Evolutionary conservation across 2,329 filamentous ascomycete species (phyloP).

Genomic region (Hypoxylon sp.): DNA sequence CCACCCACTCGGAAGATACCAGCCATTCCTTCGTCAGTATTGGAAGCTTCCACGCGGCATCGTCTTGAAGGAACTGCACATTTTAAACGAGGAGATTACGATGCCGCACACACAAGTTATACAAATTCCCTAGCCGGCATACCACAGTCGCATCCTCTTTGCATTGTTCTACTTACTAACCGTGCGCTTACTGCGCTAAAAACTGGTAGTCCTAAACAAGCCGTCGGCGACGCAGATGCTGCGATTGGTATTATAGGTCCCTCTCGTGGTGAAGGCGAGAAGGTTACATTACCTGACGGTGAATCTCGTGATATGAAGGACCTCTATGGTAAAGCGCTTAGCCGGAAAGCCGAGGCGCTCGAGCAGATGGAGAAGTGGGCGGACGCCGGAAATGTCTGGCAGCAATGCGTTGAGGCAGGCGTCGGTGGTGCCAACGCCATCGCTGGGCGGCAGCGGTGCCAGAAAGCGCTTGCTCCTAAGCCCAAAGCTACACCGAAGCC

Average conservation of each 20-base stretch:
- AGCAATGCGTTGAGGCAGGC: constrained; percentile 83
- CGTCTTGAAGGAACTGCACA: constrained; percentile 86
- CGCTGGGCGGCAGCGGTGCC: constrained; percentile 89
- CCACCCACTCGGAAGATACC: constrained; percentile 71
- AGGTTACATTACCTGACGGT: constrained; percentile 76
- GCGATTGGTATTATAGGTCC: constrained; percentile 86
- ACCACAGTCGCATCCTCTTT: constrained; percentile 83
- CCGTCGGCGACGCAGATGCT: constrained; percentile 85
- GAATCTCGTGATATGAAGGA: constrained; percentile 89
- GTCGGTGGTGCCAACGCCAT: constrained; percentile 88
- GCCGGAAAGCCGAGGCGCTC: constrained; percentile 93
- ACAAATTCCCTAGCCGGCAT: constrained; percentile 81
- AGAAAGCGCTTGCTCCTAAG: constrained; percentile 84
- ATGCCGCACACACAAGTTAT: constrained; percentile 86
- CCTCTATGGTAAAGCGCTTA: constrained; percentile 92
- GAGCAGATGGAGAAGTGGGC: constrained; percentile 96
- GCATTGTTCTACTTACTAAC: constrained; percentile 92
- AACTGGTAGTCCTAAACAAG: constrained; percentile 90
- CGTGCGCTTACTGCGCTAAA: constrained; percentile 91
- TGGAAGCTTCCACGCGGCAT: constrained; percentile 83
- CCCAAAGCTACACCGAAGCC: constrained; percentile 64
- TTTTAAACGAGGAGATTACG: constrained; percentile 95
- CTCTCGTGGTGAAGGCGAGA: constrained; percentile 83
- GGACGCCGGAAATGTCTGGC: constrained; percentile 87
- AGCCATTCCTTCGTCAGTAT: constrained; percentile 74